Evolutionary conservation across 148 eudicot genomes (phyloP), one percentile per base, ranked within the genome.

Genomic region (Vaccinium myrtillus): DNA sequence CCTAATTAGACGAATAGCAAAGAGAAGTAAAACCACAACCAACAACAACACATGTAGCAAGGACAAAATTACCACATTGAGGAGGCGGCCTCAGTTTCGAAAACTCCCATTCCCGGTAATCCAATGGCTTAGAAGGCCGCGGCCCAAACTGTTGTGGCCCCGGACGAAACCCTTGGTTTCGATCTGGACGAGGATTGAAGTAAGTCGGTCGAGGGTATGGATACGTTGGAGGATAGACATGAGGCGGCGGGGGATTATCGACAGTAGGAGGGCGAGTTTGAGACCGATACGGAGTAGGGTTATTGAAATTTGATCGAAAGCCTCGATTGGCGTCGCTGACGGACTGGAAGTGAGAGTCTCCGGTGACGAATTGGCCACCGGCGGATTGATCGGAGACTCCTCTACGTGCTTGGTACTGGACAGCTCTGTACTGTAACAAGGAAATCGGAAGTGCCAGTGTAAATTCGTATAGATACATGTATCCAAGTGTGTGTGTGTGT

Each of bases 91-190:
- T 86, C 43, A 61, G 54, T 85, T 84, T 90, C 0, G 93, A 90
- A 15, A 55, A 82, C 86, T 94, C 95, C 98, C 98, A 94, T 54
- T 67, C 49, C 77, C 98, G 88, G 81, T 71, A 91, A 85, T 94
- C 94, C 27, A 85, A 82, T 0, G 92, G 87, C 82, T 82, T 93
- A 82, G 50, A 54, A 43, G 67, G 86, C 82, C 83, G 82, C 39
- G 76, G 87, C 43, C 79, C 80, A 12, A 46, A 75, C 78, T 56
- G 83, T 79, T 81, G 89, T 18, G 61, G 90, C 46, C 46, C 5
- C 23, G 73, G 79, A 58, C 87, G 76, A 27, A 61, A 78, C 77
- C 32, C 69, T 21, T 73, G 84, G 53, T 82, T 82, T 36, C 27
- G 86, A 79, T 83, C 48, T 49, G 73, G 76, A 13, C 30, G 74